Evolutionary conservation across 2,329 filamentous ascomycete genomes (phyloP).

Genomic region (Penicillium brasilianum): DNA sequence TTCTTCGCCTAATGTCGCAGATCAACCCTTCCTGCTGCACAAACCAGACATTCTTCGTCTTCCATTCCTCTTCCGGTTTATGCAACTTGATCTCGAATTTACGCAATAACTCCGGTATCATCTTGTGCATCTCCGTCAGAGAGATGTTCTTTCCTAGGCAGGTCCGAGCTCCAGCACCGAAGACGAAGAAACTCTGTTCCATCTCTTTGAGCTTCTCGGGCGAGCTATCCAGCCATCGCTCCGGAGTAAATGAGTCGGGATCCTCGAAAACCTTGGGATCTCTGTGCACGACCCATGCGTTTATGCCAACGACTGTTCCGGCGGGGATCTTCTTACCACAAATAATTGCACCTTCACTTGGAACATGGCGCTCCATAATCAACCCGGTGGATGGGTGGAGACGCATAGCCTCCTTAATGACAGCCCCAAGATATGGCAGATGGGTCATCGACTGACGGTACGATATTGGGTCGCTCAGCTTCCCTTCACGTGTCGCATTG

Average conservation of each 20-base stretch:
- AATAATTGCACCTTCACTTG: conserved; percentile 35
- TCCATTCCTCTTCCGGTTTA: conserved; percentile 18
- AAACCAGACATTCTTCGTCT: conserved; percentile 26
- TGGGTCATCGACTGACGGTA: conserved; percentile 33
- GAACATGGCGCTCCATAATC: conserved; percentile 43
- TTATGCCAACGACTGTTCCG: conserved; percentile 52
- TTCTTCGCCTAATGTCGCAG: conserved; percentile 9
- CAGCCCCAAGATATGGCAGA: conserved; percentile 43
- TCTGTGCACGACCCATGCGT: conserved; percentile 51
- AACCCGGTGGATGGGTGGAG: conserved; percentile 44
- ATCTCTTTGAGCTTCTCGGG: conserved; percentile 36
- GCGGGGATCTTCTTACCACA: conserved; percentile 40
- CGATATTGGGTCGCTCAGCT: conserved; percentile 28
- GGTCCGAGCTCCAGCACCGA: conserved; percentile 36
- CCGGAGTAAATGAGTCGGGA: conserved; percentile 49
- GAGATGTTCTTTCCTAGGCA: conserved; percentile 45
- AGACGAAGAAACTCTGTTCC: conserved; percentile 38
- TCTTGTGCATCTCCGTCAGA: conserved; percentile 41
- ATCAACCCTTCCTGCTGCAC: conserved; percentile 25
- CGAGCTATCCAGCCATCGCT: conserved; percentile 51
- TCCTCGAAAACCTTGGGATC: conserved; percentile 49
- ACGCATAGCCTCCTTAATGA: conserved; percentile 46
- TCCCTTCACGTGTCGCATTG: conserved; percentile 28
- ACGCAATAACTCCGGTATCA: conserved; percentile 36
- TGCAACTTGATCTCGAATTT: conserved; percentile 26